A percentile compares a stretch with the other conserved stretches of the same genome.
These are phyloP conservation scores for Verticillium albo-atrum DNA, from an alignment of 2,329 filamentous ascomycete species.

Conservation along the genomic window DNA sequence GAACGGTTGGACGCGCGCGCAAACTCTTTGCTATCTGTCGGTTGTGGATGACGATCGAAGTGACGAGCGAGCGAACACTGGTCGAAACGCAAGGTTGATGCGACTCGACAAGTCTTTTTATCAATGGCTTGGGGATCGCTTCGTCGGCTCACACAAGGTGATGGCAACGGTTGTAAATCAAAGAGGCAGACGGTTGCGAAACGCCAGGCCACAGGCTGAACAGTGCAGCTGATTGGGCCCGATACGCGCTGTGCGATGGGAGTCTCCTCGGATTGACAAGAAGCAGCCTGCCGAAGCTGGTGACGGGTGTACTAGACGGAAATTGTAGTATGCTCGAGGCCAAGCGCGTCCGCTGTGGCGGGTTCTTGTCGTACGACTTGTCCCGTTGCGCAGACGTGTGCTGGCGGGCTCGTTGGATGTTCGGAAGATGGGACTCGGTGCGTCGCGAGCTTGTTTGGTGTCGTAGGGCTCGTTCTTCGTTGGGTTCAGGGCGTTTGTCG, in stretches of 20 bases:
- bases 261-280: background rate
- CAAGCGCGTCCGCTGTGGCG: background rate
- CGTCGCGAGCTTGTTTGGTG: background rate
- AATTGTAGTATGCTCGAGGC: background rate
- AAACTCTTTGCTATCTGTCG: background rate
- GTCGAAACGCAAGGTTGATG: background rate
- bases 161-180: background rate
- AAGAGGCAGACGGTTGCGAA: background rate
- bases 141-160: background rate
- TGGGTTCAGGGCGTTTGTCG: background rate
- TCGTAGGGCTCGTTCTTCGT: background rate
- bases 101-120: background rate
- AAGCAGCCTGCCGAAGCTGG: background rate
- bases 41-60: background rate
- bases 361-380: background rate
- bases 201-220: background rate
- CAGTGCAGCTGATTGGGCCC: slow-evolving; percentile 6
- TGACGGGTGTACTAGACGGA: background rate
- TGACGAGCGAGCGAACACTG: too few species aligned
- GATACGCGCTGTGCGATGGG: slow-evolving; percentile 9
- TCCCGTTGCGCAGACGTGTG: background rate
- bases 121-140: background rate
- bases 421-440: background rate
- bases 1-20: too few species aligned
- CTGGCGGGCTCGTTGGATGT: background rate